Evolutionary conservation across 495 filamentous ascomycete genomes (phyloP).

Genomic region (Tuber brumale): DNA sequence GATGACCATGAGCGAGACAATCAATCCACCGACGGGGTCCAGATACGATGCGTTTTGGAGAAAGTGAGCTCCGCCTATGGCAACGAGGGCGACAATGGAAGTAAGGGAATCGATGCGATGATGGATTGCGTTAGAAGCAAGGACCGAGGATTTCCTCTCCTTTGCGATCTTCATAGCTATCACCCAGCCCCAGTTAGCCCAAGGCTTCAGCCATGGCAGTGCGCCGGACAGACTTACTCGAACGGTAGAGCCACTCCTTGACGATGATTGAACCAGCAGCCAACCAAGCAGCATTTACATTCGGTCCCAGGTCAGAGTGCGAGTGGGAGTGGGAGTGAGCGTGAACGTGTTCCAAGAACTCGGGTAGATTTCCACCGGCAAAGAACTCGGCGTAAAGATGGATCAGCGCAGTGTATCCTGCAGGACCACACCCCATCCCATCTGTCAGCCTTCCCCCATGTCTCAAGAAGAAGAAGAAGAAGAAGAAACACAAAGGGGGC

Average conservation of each 20-base stretch:
- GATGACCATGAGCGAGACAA: slow-evolving; percentile 89
- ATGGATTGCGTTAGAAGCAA: slow-evolving; percentile 94
- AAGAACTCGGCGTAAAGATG: slow-evolving; percentile 71
- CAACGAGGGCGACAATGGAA: slow-evolving; percentile 79
- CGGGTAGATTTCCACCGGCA: slow-evolving; percentile 56
- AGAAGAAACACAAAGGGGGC: slow-evolving; percentile 6
- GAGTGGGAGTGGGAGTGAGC: slow-evolving; percentile 53
- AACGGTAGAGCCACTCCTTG: slow-evolving; percentile 95
- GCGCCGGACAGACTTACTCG: slow-evolving; percentile 58
- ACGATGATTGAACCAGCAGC: slow-evolving; percentile 83
- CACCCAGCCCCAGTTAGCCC: not conserved
- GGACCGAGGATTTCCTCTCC: slow-evolving; percentile 86
- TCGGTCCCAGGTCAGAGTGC: slow-evolving; percentile 59
- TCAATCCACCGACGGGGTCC: slow-evolving; percentile 85
- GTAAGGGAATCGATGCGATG: slow-evolving; percentile 94
- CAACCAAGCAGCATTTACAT: slow-evolving; percentile 88
- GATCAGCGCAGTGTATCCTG: slow-evolving; percentile 38
- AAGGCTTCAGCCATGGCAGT: not conserved
- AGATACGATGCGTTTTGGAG: slow-evolving; percentile 78
- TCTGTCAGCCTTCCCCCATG: not conserved
- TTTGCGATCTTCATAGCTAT: slow-evolving; percentile 93
- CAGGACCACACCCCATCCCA: not conserved
- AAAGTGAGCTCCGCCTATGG: slow-evolving; percentile 82
- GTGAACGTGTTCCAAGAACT: slow-evolving; percentile 57
- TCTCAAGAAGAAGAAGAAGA: slow-evolving; percentile 1